Base-by-base conservation (phyloP, 352 stramenopile species). In the Phytophthora foliorum region DNA sequence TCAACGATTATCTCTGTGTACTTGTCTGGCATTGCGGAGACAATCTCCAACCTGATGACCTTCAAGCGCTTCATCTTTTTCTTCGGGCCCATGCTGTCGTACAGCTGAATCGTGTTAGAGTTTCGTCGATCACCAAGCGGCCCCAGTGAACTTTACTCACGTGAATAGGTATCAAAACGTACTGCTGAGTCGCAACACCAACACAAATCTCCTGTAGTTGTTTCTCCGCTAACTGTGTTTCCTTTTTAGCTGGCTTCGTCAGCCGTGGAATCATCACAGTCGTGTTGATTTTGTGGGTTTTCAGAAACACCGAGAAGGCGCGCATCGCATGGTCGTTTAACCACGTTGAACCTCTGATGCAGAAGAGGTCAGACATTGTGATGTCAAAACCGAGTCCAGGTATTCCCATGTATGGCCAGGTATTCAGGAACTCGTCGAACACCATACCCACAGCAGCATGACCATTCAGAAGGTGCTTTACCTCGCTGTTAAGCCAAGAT, bases 151-250 rank as follows among this genome's bases (percentile, higher is more conserved):
- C 46, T 1, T 44, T 31, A 44, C 48, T 39, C 3, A 57, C 39
- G 10, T 57, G 42, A 9, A 65, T 31, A 14, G 46, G 44, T 19
- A 57, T 17, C 32, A 65, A 57, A 14, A 65, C 57, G 27, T 32
- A 65, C 9, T 50, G 32, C 16, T n/a, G 2, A 24, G 27, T 25
- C 0, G 57, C 21, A 44, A 62, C 36, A 38, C 44, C 31, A 16
- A 4, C 44, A 50, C 31, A 21, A 50, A 56, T 64, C 16, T 55
- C 46, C 27, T 27, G 4, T 19, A 49, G 8, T 49, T 25, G 22
- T 29, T 61, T 61, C 54, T 51, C 54, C n/a, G 17, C 6, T 8
- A 64, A 6, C 6, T 44, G 17, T n/a, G 16, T 0, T 1, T 49
- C 4, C 22, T 41, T 29, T 4, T 27, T 34, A 0, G 32, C 1